Conservation (phyloP, 768 basidiomycete species). For the Trichaptum fuscoviolaceum region DNA sequence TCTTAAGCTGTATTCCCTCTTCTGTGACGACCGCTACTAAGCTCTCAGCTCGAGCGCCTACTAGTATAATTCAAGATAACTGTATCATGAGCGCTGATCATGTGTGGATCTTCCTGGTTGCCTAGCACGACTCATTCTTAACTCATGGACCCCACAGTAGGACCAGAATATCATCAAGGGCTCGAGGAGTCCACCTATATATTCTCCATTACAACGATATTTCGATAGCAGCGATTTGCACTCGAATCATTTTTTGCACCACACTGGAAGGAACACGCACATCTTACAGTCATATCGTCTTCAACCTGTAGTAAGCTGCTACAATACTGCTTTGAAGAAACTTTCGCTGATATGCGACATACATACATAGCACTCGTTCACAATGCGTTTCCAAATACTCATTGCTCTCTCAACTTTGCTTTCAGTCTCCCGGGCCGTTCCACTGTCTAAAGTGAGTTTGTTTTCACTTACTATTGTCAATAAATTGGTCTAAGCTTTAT, state of each 20-base stretch:
- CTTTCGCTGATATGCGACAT: background rate
- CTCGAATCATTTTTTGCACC: too few relatives aligned
- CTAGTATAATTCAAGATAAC: background rate
- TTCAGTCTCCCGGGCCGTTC: background rate
- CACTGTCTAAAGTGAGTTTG: background rate
- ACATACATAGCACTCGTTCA: background rate
- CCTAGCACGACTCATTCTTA: too few relatives aligned
- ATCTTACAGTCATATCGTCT: background rate
- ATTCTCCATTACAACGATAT: too few relatives aligned
- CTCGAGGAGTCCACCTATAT: too few relatives aligned
- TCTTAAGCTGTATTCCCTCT: background rate
- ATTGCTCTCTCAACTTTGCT: background rate
- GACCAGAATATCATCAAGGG: too few relatives aligned
- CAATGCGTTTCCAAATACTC: background rate
- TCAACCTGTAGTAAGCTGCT: background rate
- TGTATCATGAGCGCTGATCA: too few relatives aligned
- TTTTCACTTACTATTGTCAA: background rate
- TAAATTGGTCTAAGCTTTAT: background rate
- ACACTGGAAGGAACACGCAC: too few relatives aligned
- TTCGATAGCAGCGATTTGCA: too few relatives aligned
- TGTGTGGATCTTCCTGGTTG: too few relatives aligned
- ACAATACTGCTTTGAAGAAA: background rate
- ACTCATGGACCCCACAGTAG: too few relatives aligned
- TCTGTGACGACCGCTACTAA: background rate
- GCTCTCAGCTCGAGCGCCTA: background rate